Evolutionary conservation across 176 grass and related monocot species (phyloP).

Genomic region (Eragrostis curvula): DNA sequence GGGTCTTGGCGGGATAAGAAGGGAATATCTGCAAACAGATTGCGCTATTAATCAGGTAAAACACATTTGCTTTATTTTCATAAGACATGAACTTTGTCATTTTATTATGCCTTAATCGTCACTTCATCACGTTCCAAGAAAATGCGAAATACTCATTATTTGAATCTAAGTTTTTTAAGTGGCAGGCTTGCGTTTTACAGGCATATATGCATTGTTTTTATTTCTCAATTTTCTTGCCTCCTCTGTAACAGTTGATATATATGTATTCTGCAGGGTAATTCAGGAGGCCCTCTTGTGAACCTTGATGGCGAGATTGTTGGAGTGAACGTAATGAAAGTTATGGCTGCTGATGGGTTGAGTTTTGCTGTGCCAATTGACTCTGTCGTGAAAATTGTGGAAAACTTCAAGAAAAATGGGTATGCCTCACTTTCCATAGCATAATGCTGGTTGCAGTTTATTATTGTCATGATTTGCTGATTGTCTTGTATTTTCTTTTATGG

Average conservation of each 20-base stretch:
- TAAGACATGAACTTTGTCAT: constrained; percentile 11
- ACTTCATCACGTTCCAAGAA: constrained; percentile 4
- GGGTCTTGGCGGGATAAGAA: constrained; percentile 71
- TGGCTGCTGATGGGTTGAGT: constrained; percentile 63
- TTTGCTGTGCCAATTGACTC: constrained; percentile 89
- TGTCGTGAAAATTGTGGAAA: constrained; percentile 77
- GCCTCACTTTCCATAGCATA: neutral
- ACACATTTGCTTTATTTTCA: neutral
- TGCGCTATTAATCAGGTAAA: constrained; percentile 83
- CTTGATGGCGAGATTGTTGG: constrained; percentile 89
- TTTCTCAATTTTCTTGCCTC: neutral
- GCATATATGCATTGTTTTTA: constrained; percentile 13
- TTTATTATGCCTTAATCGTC: neutral
- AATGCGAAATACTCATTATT: constrained; percentile 1
- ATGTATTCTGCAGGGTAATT: constrained; percentile 66
- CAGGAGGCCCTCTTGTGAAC: constrained; percentile 88
- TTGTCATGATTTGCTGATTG: neutral
- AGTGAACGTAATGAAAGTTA: constrained; percentile 76
- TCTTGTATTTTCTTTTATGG: constrained; percentile 23
- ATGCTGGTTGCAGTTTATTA: constrained; percentile 17
- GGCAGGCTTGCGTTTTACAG: neutral
- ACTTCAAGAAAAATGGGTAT: constrained; percentile 81
- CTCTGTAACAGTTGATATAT: constrained; percentile 12
- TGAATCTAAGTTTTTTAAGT: neutral
- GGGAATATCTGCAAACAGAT: constrained; percentile 93